Base-by-base conservation (phyloP, 2,329 filamentous ascomycete species). In the Ophiostoma australiae region DNA sequence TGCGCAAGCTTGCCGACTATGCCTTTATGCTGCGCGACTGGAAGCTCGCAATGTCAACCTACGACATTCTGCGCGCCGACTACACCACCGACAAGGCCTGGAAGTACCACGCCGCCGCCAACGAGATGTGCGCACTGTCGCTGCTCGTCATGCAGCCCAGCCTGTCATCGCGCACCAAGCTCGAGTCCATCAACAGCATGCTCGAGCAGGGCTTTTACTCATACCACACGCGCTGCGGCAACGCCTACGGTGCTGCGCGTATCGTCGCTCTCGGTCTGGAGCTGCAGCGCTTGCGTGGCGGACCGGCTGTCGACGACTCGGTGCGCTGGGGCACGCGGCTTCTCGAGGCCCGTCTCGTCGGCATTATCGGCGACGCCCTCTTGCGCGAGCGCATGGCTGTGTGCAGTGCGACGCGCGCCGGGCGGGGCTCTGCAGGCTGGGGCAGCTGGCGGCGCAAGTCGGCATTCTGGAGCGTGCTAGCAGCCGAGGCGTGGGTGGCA, bases 1-100 rank as follows among this genome's bases (percentile, higher is more conserved):
- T 99, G 87, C 90, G 95, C 48, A 97, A 96, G 77, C 83, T 99
- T 68, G 95, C 92, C 63, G 95, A 99, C 78, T 98, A 94, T 80
- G 90, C 93, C 13, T 97, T 99, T 77, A 97, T 99, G 94, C 85
- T 99, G 52, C 88, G 95, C 41, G 96, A 99, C 79, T 99, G 91
- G 89, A 97, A 96, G 80, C 83, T 99, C 48, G 92, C 95, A 11
- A 88, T 95, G 75, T 93, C 91, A 15, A 97, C 92, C 0, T 99
- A 97, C 78, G 94, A 99, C 71, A 86, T 99, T 5, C 82, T 99
- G 10, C 88, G 93, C 70, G 87, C 90, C 8, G 96, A 99, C 78
- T 99, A 94, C 79, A 90, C 89, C 77, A 95, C 95, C 78, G 94
- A 97, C 78, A 98, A 98, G 79, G 96, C 95, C 0, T 99, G 95